Base-by-base conservation (phyloP, 208 protist species). In the Wallacemonas sp. region DNA sequence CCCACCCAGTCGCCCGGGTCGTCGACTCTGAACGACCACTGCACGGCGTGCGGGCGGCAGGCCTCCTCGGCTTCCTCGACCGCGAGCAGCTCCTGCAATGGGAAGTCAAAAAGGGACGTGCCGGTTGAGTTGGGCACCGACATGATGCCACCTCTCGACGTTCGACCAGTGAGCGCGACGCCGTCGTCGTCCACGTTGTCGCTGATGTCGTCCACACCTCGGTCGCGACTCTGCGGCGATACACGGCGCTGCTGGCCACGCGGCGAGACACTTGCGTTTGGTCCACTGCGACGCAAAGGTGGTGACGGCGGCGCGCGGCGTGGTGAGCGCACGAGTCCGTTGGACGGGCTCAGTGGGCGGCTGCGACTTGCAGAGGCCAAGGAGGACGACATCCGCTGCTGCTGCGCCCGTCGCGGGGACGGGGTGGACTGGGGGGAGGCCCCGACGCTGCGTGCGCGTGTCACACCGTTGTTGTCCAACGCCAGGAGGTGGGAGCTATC, bases 1-100 rank as follows among this genome's bases (percentile, higher is more conserved):
- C 86, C 90, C 0, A 95, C 87, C 90, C 90, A 95, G 54, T 93
- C 87, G 8, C 90, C 90, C 0, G 84, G 78, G 34, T 95, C 83
- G 11, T 92, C 83, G 4, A 95, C 68, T 6, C 80, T 77, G 38
- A 95, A 63, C 11, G 78, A 48, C 84, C 86, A 95, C 71, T 92
- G 78, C 9, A 91, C 69, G 21, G 29, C 44, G 11, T 21, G 48
- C 34, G 65, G 65, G 11, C 48, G 46, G 29, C n/a, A 39, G 17
- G 21, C 64, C 26, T 71, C 71, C 23, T 56, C 62, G 14, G 57
- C 57, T 61, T 76, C 72, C 1, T 43, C 67, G 32, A 38, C 36
- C n/a, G 36, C 57, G 1, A 93, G 67, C 9, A 95, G 41, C 17
- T 90, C 66, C 27, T 92, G 71, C 46, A 95, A 39, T 6, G 87